Conservation (phyloP, 108 stramenopile species). For the Nannochloropsis salina region DNA sequence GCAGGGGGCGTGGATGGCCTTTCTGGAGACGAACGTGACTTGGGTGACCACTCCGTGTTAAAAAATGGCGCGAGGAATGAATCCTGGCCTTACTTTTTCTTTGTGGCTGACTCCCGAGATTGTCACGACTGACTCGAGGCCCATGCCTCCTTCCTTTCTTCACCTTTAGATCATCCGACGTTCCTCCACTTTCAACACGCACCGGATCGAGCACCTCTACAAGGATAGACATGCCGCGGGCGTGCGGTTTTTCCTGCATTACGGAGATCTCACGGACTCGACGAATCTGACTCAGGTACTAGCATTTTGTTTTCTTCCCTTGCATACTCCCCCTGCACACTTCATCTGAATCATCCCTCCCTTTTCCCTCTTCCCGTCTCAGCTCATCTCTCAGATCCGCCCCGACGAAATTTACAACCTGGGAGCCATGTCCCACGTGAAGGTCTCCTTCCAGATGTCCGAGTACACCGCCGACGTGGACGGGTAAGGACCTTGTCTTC, state of each 20-base stretch:
- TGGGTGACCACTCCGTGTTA: too few species aligned
- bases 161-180: slow-evolving; percentile 74
- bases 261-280: slow-evolving; percentile 96
- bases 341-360: not conserved
- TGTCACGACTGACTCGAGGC: not conserved
- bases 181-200: slow-evolving; percentile 97
- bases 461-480: slow-evolving; percentile 98
- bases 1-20: not conserved
- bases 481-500: slow-evolving; percentile 46
- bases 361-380: slow-evolving; percentile 58
- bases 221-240: slow-evolving; percentile 87
- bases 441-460: slow-evolving; percentile 95
- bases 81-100: too few species aligned
- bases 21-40: too few species aligned
- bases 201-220: slow-evolving; percentile 97
- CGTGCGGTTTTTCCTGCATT: slow-evolving; percentile 74
- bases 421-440: slow-evolving; percentile 99
- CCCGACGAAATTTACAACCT: slow-evolving; percentile 98
- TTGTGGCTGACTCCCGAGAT: not conserved
- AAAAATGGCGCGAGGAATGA: too few species aligned
- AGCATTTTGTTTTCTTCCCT: not conserved
- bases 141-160: not conserved
- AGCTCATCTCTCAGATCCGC: slow-evolving; percentile 39
- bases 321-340: not conserved
- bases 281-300: slow-evolving; percentile 86